These are phyloP conservation scores for Mycotypha africana DNA, from an alignment of 371 early-diverging fungal species.

Conservation along the genomic window DNA sequence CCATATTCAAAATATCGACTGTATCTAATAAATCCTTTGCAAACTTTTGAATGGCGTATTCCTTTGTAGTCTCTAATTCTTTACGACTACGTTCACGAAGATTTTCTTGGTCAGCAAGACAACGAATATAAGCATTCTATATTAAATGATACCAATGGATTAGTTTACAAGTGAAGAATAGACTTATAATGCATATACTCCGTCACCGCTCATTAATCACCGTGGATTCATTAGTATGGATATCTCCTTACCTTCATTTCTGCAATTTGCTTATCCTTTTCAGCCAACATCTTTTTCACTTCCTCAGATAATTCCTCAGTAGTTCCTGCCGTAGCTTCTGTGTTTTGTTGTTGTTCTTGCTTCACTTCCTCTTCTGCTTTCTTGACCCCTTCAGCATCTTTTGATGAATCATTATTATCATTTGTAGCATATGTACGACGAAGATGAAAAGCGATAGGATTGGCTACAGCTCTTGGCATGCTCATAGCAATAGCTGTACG, in stretches of 20 bases:
- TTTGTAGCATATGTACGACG: background rate
- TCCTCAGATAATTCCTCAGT: conserved; percentile 23
- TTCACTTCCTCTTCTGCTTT: conserved; percentile 4
- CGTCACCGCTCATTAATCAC: too few relatives aligned
- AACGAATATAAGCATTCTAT: conserved; percentile 77
- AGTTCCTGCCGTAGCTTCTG: conserved; percentile 8
- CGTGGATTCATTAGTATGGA: too few relatives aligned
- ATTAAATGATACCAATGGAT: too few relatives aligned
- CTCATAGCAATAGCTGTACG: background rate
- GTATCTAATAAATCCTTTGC: conserved; percentile 95
- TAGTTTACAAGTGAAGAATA: too few relatives aligned
- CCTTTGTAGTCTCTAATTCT: conserved; percentile 77
- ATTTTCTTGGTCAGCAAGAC: conserved; percentile 95
- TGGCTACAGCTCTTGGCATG: too few relatives aligned
- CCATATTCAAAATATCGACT: conserved; percentile 88
- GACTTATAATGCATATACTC: too few relatives aligned
- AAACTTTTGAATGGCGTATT: conserved; percentile 93
- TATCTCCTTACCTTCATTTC: conserved; percentile 72
- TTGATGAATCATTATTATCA: background rate
- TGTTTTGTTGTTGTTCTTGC: too few relatives aligned
- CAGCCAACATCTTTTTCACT: conserved; percentile 45
- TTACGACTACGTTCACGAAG: conserved; percentile 83
- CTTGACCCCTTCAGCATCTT: background rate
- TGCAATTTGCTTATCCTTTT: conserved; percentile 77
- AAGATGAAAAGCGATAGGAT: background rate